Evolutionary conservation across 2,329 filamentous ascomycete species (phyloP).

Genomic region (Alternaria hordeiaustralica): DNA sequence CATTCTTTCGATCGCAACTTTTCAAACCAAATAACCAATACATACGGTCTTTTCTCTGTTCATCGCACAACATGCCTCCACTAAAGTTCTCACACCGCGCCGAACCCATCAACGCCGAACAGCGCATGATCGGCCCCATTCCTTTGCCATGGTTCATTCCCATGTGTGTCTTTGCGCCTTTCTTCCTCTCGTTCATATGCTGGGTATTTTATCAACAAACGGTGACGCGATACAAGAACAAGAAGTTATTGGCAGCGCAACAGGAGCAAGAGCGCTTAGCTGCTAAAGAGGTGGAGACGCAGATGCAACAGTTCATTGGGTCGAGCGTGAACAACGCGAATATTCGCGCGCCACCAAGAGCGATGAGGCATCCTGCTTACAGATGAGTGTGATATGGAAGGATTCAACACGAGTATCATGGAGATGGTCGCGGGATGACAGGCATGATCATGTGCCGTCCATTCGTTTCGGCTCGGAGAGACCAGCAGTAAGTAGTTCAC

Average conservation of each 20-base stretch:
- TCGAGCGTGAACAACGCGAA: neutral
- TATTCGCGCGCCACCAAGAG: neutral
- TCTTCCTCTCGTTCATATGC: slow-evolving; percentile 5
- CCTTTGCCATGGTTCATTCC: slow-evolving; percentile 13
- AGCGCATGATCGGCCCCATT: slow-evolving; percentile 4
- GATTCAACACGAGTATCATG: neutral
- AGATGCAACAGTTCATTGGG: slow-evolving; percentile 7
- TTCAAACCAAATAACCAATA: neutral
- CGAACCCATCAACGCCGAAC: neutral
- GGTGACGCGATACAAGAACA: neutral
- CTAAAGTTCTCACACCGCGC: neutral
- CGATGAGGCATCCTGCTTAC: neutral
- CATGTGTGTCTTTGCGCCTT: slow-evolving; percentile 14
- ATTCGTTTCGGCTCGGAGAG: neutral
- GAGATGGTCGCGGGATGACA: neutral
- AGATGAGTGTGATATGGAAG: neutral
- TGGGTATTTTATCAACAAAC: slow-evolving; percentile 3
- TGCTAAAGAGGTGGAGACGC: slow-evolving; percentile 4
- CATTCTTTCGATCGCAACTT: neutral
- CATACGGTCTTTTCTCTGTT: neutral
- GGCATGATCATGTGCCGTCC: neutral
- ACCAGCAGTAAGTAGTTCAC: neutral
- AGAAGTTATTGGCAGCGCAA: neutral
- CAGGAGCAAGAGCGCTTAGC: neutral
- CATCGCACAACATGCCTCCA: neutral